These are phyloP conservation scores for Ganoderma lingzhi DNA, from an alignment of 1,284 basidiomycete genomes.

Conservation along the genomic window DNA sequence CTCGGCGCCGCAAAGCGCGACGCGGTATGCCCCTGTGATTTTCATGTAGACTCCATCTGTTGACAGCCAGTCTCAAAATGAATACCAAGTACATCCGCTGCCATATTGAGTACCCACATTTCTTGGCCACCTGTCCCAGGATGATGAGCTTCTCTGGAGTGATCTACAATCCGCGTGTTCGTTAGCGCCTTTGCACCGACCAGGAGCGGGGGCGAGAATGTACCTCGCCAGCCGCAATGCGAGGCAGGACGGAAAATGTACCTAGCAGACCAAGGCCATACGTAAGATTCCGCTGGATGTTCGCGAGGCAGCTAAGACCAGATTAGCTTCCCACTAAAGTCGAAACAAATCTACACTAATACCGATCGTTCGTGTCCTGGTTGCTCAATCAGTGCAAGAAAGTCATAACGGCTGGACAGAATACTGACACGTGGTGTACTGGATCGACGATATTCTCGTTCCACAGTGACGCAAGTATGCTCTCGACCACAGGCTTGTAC, in stretches of 20 bases:
- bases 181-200: background rate
- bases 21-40: slow-evolving; percentile 70
- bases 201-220: slow-evolving; percentile 4
- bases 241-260: slow-evolving; percentile 78
- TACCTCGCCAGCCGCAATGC: slow-evolving; percentile 71
- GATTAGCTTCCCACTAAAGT: slow-evolving; percentile 3
- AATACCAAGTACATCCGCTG: too few relatives aligned
- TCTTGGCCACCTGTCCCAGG: slow-evolving; percentile 75
- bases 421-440: slow-evolving; percentile 59
- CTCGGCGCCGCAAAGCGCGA: slow-evolving; percentile 79
- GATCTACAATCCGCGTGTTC: slow-evolving; percentile 43
- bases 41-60: slow-evolving; percentile 71
- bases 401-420: background rate
- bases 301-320: slow-evolving; percentile 64
- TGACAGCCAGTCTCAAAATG: background rate
- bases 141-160: slow-evolving; percentile 75
- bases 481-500: slow-evolving; percentile 77
- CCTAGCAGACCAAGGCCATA: slow-evolving; percentile 38
- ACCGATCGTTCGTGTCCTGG: slow-evolving; percentile 74
- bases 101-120: slow-evolving; percentile 51
- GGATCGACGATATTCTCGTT: slow-evolving; percentile 77
- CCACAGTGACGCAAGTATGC: slow-evolving; percentile 72
- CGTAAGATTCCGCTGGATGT: slow-evolving; percentile 77
- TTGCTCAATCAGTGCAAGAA: slow-evolving; percentile 43
- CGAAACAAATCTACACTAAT: slow-evolving; percentile 26